Evolutionary conservation across 495 filamentous ascomycete genomes (phyloP).

Genomic region (Tuber microsphaerosporum): DNA sequence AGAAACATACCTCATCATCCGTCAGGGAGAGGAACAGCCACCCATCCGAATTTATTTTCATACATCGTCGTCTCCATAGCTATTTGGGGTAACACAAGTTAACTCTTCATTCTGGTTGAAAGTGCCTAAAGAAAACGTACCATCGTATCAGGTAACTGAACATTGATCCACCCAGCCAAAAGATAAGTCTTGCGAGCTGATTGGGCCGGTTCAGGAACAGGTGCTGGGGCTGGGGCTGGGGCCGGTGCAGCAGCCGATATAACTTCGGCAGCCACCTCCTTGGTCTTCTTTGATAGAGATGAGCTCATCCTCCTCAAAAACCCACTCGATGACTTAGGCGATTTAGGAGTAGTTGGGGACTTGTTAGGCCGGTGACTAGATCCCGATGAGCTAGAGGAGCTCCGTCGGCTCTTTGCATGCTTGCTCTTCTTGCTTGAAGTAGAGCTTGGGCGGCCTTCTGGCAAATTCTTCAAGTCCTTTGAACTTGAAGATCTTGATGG

Average conservation of each 20-base stretch:
- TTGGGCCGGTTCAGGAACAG: slow-evolving; percentile 14
- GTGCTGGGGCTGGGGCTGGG: background rate
- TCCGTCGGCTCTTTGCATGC: slow-evolving; percentile 22
- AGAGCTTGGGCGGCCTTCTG: slow-evolving; percentile 21
- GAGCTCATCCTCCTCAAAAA: slow-evolving; percentile 38
- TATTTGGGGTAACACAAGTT: background rate
- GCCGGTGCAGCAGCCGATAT: background rate
- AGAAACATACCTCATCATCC: slow-evolving; percentile 36
- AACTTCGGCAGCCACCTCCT: slow-evolving; percentile 17
- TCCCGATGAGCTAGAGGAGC: slow-evolving; percentile 29
- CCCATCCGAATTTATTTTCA: slow-evolving; percentile 39
- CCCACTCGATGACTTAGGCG: slow-evolving; percentile 30
- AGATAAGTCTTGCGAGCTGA: slow-evolving; percentile 30
- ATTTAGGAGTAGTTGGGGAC: slow-evolving; percentile 25
- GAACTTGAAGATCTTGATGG: slow-evolving; percentile 30
- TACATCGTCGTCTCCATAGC: slow-evolving; percentile 40
- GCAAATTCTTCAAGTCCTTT: slow-evolving; percentile 30
- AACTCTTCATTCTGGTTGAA: background rate
- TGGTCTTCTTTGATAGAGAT: slow-evolving; percentile 32
- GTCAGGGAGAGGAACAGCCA: slow-evolving; percentile 40
- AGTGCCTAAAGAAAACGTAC: background rate
- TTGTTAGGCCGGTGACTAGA: slow-evolving; percentile 22
- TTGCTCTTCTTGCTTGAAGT: slow-evolving; percentile 28
- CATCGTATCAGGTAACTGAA: slow-evolving; percentile 42
- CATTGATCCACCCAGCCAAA: slow-evolving; percentile 41